Evolutionary conservation across 345 rosid genomes (phyloP), one percentile per base, ranked within the genome.

Genomic region (Populus davidiana): DNA sequence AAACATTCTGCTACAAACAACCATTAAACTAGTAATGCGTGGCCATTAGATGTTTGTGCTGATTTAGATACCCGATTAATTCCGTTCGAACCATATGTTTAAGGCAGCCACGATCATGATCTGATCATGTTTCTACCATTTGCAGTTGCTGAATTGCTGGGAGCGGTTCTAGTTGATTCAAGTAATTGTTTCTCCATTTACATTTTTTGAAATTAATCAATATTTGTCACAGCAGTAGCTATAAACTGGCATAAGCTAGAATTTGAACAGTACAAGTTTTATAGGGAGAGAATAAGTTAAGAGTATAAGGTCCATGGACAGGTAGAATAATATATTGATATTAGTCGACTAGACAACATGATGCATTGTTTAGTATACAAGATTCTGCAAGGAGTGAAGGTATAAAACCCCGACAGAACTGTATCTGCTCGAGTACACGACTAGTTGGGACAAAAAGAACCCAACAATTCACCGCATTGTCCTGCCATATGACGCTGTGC

Each of bases 371-470:
- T 69, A 43, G 38, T 62, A 61, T 31, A 76, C 65, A 73, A 81
- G 63, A 56, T 56, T 56, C 63, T 9, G 63, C 27, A 9, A n/a
- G 29, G 67, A 72, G 8, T 31, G 69, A 43, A 65, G 35, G 21
- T 63, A 47, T 63, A 20, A 41, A 39, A 56, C 56, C 35, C 20
- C 47, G 7, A 54, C 4, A 59, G 54, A 27, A 63, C 47, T 44
- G 39, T 41, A 47, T 56, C 43, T 61, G 8, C 47, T 14, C 67
- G 50, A 20, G 41, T 67, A 72, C 66, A 21, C 35, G 49, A 68
- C 59, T 41, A 65, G 79, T 54, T 79, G 83, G 79, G 72, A 66
- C 78, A 81, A 86, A 75, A 78, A 49, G 74, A 77, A 77, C 69
- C 78, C 72, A 77, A 74, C 50, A 64, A 70, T 7, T 54, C 35